Evolutionary conservation across 179 eudicot species (phyloP).

Genomic region (Nepenthes alata): DNA sequence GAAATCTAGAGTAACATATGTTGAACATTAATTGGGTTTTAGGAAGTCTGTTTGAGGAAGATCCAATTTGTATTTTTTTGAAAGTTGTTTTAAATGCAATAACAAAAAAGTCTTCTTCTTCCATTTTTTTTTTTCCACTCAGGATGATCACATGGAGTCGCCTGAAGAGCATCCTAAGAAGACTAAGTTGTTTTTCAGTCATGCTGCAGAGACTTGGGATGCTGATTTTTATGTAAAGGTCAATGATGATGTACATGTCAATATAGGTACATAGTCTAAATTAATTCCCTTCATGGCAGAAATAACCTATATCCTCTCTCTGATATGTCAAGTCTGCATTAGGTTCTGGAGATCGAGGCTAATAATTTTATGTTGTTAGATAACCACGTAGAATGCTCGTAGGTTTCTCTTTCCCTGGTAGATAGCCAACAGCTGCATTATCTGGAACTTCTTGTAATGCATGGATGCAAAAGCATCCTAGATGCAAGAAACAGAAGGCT

Average conservation of each 20-base stretch:
- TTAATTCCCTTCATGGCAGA: slow-evolving; percentile 1
- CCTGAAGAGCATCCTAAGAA: slow-evolving; percentile 53
- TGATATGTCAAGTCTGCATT: not conserved
- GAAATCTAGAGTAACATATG: no score
- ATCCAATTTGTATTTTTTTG: not conserved
- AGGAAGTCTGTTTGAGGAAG: no score
- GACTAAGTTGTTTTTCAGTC: slow-evolving; percentile 53
- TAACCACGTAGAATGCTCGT: no score
- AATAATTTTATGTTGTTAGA: no score
- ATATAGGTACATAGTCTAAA: slow-evolving; percentile 48
- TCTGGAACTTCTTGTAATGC: no score
- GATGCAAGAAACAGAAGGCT: no score
- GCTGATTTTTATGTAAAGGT: slow-evolving; percentile 85
- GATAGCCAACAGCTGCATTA: no score
- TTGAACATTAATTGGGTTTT: no score
- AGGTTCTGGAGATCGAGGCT: no score
- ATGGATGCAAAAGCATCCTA: no score
- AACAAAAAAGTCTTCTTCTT: not conserved
- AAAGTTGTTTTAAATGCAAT: not conserved
- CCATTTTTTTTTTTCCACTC: not conserved
- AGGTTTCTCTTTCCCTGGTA: no score
- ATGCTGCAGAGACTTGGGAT: slow-evolving; percentile 77
- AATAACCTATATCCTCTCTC: not conserved
- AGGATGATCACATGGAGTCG: slow-evolving; percentile 72
- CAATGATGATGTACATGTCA: slow-evolving; percentile 73